Conservation (phyloP, 306 rosid species). For the cucumber (Cucumis sativus) region DNA sequence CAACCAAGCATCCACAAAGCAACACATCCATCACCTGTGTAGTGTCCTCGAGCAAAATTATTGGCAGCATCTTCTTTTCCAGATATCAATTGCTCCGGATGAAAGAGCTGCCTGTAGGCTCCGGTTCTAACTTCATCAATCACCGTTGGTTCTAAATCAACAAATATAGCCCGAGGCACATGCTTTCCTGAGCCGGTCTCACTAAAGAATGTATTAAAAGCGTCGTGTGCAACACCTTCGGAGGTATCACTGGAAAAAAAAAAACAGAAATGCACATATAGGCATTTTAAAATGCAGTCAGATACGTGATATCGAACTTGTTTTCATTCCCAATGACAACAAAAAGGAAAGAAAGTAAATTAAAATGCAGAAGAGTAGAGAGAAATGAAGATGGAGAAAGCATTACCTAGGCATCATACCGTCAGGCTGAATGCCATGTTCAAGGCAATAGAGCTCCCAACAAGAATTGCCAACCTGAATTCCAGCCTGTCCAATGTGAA, state of each 20-base stretch:
- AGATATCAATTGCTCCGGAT: conserved; percentile 92
- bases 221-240: conserved; percentile 68
- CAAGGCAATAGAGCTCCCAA: conserved; percentile 99
- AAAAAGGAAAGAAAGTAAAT: not conserved
- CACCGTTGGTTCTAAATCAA: conserved; percentile 94
- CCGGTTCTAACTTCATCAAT: conserved; percentile 89
- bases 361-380: not conserved
- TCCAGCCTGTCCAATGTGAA: conserved; percentile 96
- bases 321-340: not conserved
- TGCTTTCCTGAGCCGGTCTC: conserved; percentile 95
- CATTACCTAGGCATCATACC: conserved; percentile 85
- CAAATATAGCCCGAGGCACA: conserved; percentile 88
- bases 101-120: conserved; percentile 77
- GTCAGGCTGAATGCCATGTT: conserved; percentile 87
- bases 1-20: not conserved
- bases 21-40: conserved; percentile 35
- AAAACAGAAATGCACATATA: not conserved
- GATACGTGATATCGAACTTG: not conserved
- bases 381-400: not conserved
- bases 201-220: conserved; percentile 94
- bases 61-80: conserved; percentile 99
- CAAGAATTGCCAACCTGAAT: conserved; percentile 95
- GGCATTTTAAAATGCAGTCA: not conserved
- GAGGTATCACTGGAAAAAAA: conserved; percentile 43
- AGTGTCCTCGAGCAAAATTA: conserved; percentile 94